Evolutionary conservation across 2,329 filamentous ascomycete species (phyloP).

Genomic region (Ceratocystis huliohia): DNA sequence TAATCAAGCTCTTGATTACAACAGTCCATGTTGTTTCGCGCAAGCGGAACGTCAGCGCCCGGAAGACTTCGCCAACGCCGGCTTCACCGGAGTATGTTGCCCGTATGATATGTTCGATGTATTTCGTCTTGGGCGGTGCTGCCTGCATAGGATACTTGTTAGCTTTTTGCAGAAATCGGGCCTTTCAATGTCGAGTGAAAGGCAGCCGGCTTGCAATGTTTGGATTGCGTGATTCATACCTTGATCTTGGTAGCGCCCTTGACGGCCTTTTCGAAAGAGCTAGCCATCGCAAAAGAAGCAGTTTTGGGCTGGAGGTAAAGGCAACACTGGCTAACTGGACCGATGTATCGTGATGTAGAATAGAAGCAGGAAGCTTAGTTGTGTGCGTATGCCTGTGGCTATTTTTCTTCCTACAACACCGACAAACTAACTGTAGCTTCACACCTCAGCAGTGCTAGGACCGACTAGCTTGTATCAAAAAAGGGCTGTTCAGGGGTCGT

Average conservation of each 20-base stretch:
- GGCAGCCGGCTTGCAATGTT: neutral
- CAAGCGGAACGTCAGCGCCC: slow-evolving; percentile 74
- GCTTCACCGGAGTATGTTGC: slow-evolving; percentile 91
- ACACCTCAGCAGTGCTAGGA: neutral
- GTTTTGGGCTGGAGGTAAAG: neutral
- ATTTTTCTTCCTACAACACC: slow-evolving; percentile 16
- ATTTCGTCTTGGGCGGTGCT: slow-evolving; percentile 94
- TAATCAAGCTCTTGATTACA: slow-evolving; percentile 93
- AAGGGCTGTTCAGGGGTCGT: slow-evolving; percentile 9
- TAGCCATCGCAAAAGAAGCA: slow-evolving; percentile 45
- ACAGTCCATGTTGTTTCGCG: slow-evolving; percentile 99
- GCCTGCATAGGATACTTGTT: slow-evolving; percentile 18
- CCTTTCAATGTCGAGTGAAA: neutral
- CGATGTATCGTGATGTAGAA: neutral
- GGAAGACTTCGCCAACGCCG: slow-evolving; percentile 90
- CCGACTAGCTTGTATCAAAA: slow-evolving; percentile 3
- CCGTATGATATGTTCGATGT: slow-evolving; percentile 94
- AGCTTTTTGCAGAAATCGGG: neutral
- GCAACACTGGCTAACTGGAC: slow-evolving; percentile 13
- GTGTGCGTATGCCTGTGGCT: neutral
- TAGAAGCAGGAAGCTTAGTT: neutral
- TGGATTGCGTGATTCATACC: slow-evolving; percentile 35
- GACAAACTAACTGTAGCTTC: slow-evolving; percentile 16
- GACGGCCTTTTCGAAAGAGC: slow-evolving; percentile 96
- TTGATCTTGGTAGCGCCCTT: slow-evolving; percentile 98